Evolutionary conservation across 306 rosid genomes (phyloP), one percentile per base, ranked within the genome.

Genomic region (Calophaca sinica): DNA sequence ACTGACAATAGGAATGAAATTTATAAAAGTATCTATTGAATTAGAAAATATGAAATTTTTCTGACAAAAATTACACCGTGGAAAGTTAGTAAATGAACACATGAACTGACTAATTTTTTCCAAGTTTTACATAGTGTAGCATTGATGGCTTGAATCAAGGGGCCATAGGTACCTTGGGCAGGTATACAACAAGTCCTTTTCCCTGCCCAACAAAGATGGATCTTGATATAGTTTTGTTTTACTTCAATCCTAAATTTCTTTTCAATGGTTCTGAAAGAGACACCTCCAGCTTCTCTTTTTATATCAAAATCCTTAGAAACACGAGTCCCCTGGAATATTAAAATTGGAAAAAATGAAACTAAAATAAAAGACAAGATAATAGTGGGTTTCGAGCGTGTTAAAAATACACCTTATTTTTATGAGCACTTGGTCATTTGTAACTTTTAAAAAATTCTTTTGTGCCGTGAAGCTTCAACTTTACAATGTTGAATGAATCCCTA

Each of bases 171-270:
- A 68, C 89, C 94, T 65, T 70, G 89, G 7, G 0, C 4, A 58
- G 94, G 96, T 52, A 88, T 75, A 73, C 96, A 90, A 48, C 96
- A 90, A 54, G 94, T 90, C 44, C 98, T 96, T 76, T 93, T 93
- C 48, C 98, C 98, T n/a, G 94, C 96, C 98, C 96, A 90, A 74
- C 88, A 84, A 38, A 93, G 90, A 84, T 93, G 98, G 66, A 93
- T 78, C 78, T 90, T 96, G 13, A 90, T 52, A 86, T 61, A 78
- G 76, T 86, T 93, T 81, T 87, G 84, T 42, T 89, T 72, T 36
- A 92, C 96, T 35, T 31, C 58, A 82, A 66, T 87, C 31, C 39
- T 72, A 71, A 74, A 87, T 10, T 58, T 41, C 81, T 0, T 83
- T 59, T 8, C 35, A 9, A 87, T 81, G n/a, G 91, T 84, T 62